Percentiles rank a stretch among this genome's conserved stretches.
Conservation (phyloP, 2,329 filamentous ascomycete species). For the Sporothrix inflata region DNA sequence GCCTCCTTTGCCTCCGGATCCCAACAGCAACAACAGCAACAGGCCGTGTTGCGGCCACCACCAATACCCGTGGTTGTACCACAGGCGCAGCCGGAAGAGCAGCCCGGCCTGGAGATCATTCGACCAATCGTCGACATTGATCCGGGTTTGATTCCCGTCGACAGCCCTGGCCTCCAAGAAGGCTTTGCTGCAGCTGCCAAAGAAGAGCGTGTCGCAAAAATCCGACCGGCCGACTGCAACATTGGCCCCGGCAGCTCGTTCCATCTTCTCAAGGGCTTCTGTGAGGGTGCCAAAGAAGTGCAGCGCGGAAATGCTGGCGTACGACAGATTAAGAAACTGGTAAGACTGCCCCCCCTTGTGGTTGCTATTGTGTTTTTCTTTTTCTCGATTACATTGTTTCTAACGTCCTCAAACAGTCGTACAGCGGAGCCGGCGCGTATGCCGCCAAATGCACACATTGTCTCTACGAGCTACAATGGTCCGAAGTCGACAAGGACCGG, state of each 20-base stretch:
- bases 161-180: neutral
- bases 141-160: slow-evolving; percentile 34
- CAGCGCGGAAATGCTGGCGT: slow-evolving; percentile 54
- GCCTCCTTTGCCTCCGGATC: slow-evolving; percentile 23
- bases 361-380: neutral
- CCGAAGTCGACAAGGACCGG: slow-evolving; percentile 55
- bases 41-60: neutral
- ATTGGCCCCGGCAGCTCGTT: slow-evolving; percentile 55
- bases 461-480: slow-evolving; percentile 58
- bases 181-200: neutral
- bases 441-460: slow-evolving; percentile 59
- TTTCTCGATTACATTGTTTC: neutral
- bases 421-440: slow-evolving; percentile 43
- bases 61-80: neutral
- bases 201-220: neutral
- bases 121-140: slow-evolving; percentile 27
- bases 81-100: slow-evolving; percentile 2
- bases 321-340: slow-evolving; percentile 55
- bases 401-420: slow-evolving; percentile 32
- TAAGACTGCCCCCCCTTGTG: slow-evolving; percentile 38
- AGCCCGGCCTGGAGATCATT: slow-evolving; percentile 29
- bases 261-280: slow-evolving; percentile 58
- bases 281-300: slow-evolving; percentile 56
- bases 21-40: neutral
- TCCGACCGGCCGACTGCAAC: slow-evolving; percentile 39